Percentiles rank a stretch among this genome's conserved stretches.
Conservation (phyloP, 306 rosid species). For the Dicorynia guianensis region DNA sequence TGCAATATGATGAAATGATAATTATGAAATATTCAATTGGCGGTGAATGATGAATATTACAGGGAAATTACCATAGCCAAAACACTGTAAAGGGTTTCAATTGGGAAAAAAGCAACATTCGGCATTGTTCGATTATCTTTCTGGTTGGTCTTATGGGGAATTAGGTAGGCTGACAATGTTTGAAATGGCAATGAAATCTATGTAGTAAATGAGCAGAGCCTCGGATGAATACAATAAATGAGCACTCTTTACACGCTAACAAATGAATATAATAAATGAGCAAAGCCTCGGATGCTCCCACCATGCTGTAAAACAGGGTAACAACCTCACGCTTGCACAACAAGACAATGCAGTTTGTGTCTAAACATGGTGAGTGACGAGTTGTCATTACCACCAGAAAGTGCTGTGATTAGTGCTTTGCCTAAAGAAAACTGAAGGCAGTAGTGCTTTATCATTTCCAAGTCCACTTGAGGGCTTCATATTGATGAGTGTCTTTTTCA, state of each 20-base stretch:
- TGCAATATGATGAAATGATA: neutral
- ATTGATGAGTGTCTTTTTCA: conserved; percentile 9
- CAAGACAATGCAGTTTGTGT: conserved; percentile 49
- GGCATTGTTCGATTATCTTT: neutral
- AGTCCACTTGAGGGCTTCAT: neutral
- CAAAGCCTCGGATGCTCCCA: conserved; percentile 64
- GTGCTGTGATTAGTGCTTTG: conserved; percentile 35
- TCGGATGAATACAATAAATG: conserved; percentile 53
- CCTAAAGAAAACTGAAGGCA: conserved; percentile 16
- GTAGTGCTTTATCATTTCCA: conserved; percentile 22
- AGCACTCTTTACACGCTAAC: too few relatives aligned
- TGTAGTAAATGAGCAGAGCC: conserved; percentile 36
- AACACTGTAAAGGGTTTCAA: conserved; percentile 14
- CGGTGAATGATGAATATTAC: neutral
- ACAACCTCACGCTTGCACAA: conserved; percentile 49
- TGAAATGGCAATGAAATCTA: conserved; percentile 22
- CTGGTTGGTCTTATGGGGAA: neutral
- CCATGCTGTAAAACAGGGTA: conserved; percentile 38
- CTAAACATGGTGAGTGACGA: conserved; percentile 41
- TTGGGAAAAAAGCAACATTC: conserved; percentile 15
- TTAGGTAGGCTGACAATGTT: neutral
- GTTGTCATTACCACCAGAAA: conserved; percentile 47
- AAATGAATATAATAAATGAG: conserved; percentile 31
- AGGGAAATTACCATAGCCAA: neutral
- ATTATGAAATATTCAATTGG: neutral